Conservation (phyloP, 192 early-diverging fungal species). For the Umbelopsis ramanniana region DNA sequence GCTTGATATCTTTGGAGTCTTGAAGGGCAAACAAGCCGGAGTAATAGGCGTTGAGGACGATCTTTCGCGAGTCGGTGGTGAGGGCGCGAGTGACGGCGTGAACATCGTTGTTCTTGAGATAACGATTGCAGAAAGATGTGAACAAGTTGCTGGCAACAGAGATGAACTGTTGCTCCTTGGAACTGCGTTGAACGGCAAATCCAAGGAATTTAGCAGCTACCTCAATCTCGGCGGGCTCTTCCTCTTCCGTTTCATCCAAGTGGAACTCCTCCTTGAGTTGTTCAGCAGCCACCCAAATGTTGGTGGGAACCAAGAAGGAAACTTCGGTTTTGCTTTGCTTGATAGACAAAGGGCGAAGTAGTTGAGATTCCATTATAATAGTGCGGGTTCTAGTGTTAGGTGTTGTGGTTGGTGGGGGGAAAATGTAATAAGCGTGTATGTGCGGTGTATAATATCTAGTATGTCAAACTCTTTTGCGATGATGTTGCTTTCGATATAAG, state of each 20-base stretch:
- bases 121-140: constrained; percentile 71
- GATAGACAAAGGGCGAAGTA: constrained; percentile 75
- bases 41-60: constrained; percentile 80
- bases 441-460: constrained; percentile 17
- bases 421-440: background rate
- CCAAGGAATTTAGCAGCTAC: constrained; percentile 74
- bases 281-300: constrained; percentile 90
- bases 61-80: constrained; percentile 57
- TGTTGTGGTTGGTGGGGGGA: background rate
- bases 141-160: constrained; percentile 75
- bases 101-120: constrained; percentile 82
- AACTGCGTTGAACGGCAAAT: constrained; percentile 51
- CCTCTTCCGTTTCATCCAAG: constrained; percentile 47
- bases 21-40: constrained; percentile 71
- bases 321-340: constrained; percentile 81
- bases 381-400: constrained; percentile 18
- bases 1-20: constrained; percentile 31
- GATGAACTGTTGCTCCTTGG: constrained; percentile 63
- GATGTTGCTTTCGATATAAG: background rate
- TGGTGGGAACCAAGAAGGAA: constrained; percentile 79
- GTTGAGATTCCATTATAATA: constrained; percentile 44
- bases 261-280: constrained; percentile 79
- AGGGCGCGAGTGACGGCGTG: constrained; percentile 71
- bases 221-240: constrained; percentile 71
- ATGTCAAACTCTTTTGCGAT: constrained; percentile 10